A percentile compares a stretch with the other conserved stretches of the same genome.
These are phyloP conservation scores for Davidsoniella australis DNA, from an alignment of 2,329 filamentous ascomycete species.

Conservation along the genomic window DNA sequence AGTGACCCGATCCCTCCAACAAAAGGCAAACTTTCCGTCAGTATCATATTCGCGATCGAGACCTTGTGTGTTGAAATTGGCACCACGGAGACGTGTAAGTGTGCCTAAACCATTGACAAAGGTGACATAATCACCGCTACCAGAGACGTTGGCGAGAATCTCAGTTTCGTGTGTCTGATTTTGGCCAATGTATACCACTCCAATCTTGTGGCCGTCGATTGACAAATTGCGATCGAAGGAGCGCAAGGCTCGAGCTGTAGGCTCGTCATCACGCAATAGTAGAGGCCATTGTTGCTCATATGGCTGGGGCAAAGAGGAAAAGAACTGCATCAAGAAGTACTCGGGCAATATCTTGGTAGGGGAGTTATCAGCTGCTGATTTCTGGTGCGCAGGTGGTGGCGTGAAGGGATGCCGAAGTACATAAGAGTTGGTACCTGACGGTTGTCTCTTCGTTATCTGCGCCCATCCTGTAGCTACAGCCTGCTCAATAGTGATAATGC, in stretches of 20 bases:
- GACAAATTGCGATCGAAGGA: slow-evolving; percentile 76
- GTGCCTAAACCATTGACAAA: slow-evolving; percentile 74
- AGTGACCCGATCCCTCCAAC: slow-evolving; percentile 87
- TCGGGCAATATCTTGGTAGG: slow-evolving; percentile 52
- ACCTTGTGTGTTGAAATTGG: slow-evolving; percentile 84
- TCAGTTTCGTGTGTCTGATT: slow-evolving; percentile 68
- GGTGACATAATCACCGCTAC: slow-evolving; percentile 72
- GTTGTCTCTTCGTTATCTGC: slow-evolving; percentile 53
- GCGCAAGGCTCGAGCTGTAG: slow-evolving; percentile 55
- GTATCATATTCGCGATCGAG: slow-evolving; percentile 60
- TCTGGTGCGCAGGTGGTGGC: slow-evolving; percentile 40
- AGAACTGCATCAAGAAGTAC: slow-evolving; percentile 53
- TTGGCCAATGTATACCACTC: slow-evolving; percentile 82
- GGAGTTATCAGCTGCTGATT: slow-evolving; percentile 23
- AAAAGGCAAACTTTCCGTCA: slow-evolving; percentile 79
- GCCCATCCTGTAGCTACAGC: slow-evolving; percentile 49
- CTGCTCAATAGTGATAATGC: slow-evolving; percentile 58
- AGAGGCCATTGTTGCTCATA: slow-evolving; percentile 50
- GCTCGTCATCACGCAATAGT: slow-evolving; percentile 53
- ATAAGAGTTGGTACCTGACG: slow-evolving; percentile 47
- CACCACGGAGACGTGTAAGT: slow-evolving; percentile 61
- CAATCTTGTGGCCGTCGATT: slow-evolving; percentile 88
- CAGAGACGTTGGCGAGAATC: slow-evolving; percentile 72
- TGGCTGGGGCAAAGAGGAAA: slow-evolving; percentile 43
- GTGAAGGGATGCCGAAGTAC: slow-evolving; percentile 42